A percentile compares a stretch with the other conserved stretches of the same genome.
phyloP scores from a whole-genome alignment of 441 rosid species.

The Adansonia madagascariensis region DNA sequence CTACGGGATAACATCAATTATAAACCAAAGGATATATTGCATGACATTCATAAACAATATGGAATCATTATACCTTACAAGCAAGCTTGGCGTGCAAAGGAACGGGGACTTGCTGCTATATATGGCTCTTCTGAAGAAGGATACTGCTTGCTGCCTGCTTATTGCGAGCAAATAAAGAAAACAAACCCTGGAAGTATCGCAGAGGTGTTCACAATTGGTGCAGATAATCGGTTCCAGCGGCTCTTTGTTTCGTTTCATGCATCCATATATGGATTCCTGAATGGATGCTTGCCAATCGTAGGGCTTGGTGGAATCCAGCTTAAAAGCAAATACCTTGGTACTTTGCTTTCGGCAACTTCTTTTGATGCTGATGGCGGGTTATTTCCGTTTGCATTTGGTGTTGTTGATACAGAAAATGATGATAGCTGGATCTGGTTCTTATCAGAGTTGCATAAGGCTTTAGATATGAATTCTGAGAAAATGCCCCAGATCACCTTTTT shows the following conservation, averaged over 20 bases:
- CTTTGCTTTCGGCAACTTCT: constrained; percentile 58
- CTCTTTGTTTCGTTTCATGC: constrained; percentile 54
- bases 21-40: constrained; percentile 66
- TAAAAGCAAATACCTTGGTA: constrained; percentile 63
- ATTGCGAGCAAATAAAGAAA: constrained; percentile 54
- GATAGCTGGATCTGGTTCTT: constrained; percentile 66
- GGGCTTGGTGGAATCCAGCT: constrained; percentile 56
- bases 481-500: constrained; percentile 48
- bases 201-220: constrained; percentile 48
- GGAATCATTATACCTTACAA: constrained; percentile 63
- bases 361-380: constrained; percentile 59
- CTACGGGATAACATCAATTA: constrained; percentile 50
- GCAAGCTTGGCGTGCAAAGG: constrained; percentile 74
- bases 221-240: constrained; percentile 55
- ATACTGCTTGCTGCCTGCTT: constrained; percentile 52
- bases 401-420: constrained; percentile 56
- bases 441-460: constrained; percentile 52
- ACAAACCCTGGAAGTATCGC: constrained; percentile 57
- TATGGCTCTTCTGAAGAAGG: constrained; percentile 73
- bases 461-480: constrained; percentile 43
- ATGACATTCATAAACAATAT: constrained; percentile 52
- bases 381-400: constrained; percentile 64
- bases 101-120: constrained; percentile 64
- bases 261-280: constrained; percentile 52
- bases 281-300: constrained; percentile 59